A percentile compares a stretch with the other conserved stretches of the same genome.
phyloP scores from a whole-genome alignment of 2,329 filamentous ascomycete species.

The Penicillium sp. region DNA sequence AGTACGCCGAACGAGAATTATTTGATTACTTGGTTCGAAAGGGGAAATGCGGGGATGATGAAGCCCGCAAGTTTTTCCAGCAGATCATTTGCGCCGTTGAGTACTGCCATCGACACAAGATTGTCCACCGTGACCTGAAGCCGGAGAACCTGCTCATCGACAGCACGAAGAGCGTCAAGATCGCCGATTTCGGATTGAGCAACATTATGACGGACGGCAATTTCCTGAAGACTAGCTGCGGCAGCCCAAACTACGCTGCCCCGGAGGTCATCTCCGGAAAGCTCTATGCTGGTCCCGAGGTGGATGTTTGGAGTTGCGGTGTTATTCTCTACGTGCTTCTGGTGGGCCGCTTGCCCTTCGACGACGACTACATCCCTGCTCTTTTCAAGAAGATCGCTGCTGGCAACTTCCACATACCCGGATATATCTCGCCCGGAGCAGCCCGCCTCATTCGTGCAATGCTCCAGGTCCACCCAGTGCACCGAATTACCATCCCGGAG shows the following conservation, averaged over 20 bases:
- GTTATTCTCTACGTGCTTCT: conserved; percentile 68
- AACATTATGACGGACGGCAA: conserved; percentile 99
- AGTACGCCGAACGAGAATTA: conserved; percentile 93
- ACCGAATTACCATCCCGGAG: conserved; percentile 90
- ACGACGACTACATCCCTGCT: conserved; percentile 97
- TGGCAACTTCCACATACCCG: conserved; percentile 88
- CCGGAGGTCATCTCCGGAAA: conserved; percentile 98
- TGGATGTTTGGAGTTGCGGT: conserved; percentile 80
- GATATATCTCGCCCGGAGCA: conserved; percentile 86
- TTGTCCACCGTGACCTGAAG: conserved; percentile 96
- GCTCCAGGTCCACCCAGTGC: conserved; percentile 92
- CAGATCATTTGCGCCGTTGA: conserved; percentile 99
- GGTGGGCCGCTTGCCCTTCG: conserved; percentile 79
- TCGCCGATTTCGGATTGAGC: conserved; percentile 96
- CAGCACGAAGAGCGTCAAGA: conserved; percentile 96
- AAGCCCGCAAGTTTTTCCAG: conserved; percentile 97
- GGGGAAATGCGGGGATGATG: conserved; percentile 85
- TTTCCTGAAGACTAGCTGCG: conserved; percentile 97
- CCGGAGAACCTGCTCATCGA: conserved; percentile 96
- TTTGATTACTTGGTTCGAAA: conserved; percentile 98
- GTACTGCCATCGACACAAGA: conserved; percentile 98
- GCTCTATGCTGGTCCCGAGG: conserved; percentile 94
- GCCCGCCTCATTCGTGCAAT: conserved; percentile 78
- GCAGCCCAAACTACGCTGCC: conserved; percentile 96
- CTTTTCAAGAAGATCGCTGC: conserved; percentile 97